phyloP scores from a whole-genome alignment of 106 monocot genomes.

The Dioscorea dumetorum region DNA sequence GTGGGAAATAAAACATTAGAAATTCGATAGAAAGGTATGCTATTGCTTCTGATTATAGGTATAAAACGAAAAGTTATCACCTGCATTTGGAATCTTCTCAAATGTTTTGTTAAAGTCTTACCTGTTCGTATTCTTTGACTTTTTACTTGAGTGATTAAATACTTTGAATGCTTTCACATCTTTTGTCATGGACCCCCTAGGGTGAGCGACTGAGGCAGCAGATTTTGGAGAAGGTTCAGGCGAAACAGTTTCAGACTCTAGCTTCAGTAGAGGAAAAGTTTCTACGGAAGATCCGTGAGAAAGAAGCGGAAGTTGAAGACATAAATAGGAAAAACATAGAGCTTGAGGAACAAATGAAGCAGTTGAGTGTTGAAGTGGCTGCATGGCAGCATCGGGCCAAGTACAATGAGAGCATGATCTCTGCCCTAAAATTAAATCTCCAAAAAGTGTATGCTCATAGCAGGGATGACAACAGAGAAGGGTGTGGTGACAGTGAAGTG shows the following conservation, averaged over 20 bases:
- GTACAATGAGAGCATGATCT: conserved; percentile 67
- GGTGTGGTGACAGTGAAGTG: conserved; percentile 81
- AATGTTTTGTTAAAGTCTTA: not conserved
- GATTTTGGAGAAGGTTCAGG: conserved; percentile 64
- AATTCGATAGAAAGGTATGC: not conserved
- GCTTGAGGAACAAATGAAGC: conserved; percentile 77
- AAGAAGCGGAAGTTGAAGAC: conserved; percentile 49
- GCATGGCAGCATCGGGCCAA: conserved; percentile 76
- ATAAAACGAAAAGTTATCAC: not conserved
- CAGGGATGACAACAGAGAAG: conserved; percentile 60
- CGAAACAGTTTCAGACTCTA: conserved; percentile 53
- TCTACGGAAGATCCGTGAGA: conserved; percentile 49
- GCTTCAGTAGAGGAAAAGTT: conserved; percentile 58
- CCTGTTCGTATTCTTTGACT: not conserved
- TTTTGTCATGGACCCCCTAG: conserved; percentile 11
- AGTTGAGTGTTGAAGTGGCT: conserved; percentile 37
- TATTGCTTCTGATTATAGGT: not conserved
- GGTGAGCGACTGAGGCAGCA: conserved; percentile 63
- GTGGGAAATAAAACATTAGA: not conserved
- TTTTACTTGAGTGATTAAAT: not conserved
- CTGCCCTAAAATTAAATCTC: conserved; percentile 52
- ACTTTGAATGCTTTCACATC: not conserved
- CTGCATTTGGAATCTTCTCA: not conserved
- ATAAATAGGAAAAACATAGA: conserved; percentile 65
- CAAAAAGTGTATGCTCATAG: conserved; percentile 61